A percentile compares a stretch with the other conserved stretches of the same genome.
Evolutionary conservation across 805 yeast genomes (phyloP).

Genomic region (Lipomyces sp.): DNA sequence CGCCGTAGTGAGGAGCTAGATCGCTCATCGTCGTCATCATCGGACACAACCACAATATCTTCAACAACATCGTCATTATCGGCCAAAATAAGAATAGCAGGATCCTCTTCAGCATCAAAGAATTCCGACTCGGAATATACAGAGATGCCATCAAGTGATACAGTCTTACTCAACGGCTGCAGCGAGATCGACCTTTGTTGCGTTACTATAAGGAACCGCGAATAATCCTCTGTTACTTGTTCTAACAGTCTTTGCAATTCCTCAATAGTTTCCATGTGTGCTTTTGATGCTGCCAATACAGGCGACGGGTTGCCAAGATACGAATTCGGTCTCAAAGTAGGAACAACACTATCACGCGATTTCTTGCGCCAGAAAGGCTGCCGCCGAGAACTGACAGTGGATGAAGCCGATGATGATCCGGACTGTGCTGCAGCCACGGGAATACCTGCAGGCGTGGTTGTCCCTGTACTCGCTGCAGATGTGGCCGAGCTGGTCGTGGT

Average conservation of each 20-base stretch:
- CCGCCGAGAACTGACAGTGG: conserved; percentile 5
- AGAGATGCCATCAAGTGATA: conserved; percentile 23
- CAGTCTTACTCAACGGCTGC: conserved; percentile 6
- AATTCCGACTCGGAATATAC: conserved; percentile 48
- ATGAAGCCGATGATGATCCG: conserved; percentile 7
- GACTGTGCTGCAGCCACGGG: not conserved
- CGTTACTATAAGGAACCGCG: conserved; percentile 4
- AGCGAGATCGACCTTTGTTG: conserved; percentile 14
- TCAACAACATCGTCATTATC: conserved; percentile 51
- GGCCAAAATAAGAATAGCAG: conserved; percentile 28
- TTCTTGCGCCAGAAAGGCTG: conserved; percentile 20
- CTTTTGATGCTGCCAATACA: conserved; percentile 2
- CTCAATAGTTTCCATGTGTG: conserved; percentile 10
- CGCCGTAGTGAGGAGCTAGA: conserved; percentile 19
- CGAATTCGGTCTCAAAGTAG: not conserved
- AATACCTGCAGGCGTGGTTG: not conserved
- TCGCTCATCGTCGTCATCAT: conserved; percentile 43
- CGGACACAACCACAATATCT: conserved; percentile 63
- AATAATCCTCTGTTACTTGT: conserved; percentile 17
- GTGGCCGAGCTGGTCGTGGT: not conserved
- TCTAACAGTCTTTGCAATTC: conserved; percentile 22
- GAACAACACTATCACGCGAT: not conserved
- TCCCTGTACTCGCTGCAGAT: conserved; percentile 5
- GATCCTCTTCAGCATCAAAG: conserved; percentile 69
- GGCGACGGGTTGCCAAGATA: not conserved